Evolutionary conservation across 2,329 filamentous ascomycete genomes (phyloP).

Genomic region (Hymenoscyphus scutula): DNA sequence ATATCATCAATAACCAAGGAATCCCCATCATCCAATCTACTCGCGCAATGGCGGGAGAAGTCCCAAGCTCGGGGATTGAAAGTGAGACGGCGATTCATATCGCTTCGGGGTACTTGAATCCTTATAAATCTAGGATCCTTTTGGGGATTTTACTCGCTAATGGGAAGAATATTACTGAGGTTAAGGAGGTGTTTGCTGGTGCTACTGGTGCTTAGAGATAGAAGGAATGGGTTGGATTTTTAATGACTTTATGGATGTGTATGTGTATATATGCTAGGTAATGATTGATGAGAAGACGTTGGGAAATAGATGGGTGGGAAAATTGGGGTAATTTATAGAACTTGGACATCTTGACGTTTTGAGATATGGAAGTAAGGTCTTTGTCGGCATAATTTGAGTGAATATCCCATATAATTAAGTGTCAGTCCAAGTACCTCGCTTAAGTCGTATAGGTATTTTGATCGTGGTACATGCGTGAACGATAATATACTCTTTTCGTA

Average conservation of each 20-base stretch:
- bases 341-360: background rate
- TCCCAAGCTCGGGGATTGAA: conserved; percentile 17
- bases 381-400: too few species aligned
- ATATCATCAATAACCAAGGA: conserved; percentile 44
- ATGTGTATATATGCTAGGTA: background rate
- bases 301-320: background rate
- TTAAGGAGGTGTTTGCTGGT: conserved; percentile 18
- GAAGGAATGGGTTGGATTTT: background rate
- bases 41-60: conserved; percentile 47
- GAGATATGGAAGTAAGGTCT: background rate
- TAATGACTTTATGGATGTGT: background rate
- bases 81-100: conserved; percentile 35
- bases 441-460: too few species aligned
- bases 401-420: too few species aligned
- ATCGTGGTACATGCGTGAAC: too few species aligned
- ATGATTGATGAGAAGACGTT: too few species aligned
- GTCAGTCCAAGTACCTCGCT: too few species aligned
- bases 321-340: background rate
- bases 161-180: conserved; percentile 25
- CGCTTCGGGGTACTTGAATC: conserved; percentile 53
- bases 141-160: conserved; percentile 35
- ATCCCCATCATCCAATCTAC: conserved; percentile 52
- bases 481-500: too few species aligned
- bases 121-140: conserved; percentile 53
- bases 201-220: conserved; percentile 11